Evolutionary conservation across 805 yeast genomes (phyloP).

Genomic region (Kazachstania kunashirensis): DNA sequence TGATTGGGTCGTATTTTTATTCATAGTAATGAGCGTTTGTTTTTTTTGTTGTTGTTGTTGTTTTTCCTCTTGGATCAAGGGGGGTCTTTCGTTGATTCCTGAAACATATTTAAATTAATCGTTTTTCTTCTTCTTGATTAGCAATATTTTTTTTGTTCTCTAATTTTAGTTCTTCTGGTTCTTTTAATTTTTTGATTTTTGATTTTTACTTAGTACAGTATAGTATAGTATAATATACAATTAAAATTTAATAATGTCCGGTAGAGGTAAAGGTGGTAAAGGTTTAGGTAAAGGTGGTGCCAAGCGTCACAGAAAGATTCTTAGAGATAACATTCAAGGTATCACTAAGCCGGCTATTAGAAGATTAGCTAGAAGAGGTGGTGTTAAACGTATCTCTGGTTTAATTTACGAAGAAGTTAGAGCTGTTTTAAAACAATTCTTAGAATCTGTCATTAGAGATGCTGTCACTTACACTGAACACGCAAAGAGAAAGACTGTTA

Average conservation of each 20-base stretch:
- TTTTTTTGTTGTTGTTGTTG: no score
- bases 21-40: no score
- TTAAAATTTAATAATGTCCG: constrained; percentile 53
- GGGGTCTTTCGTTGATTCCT: no score
- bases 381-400: constrained; percentile 82
- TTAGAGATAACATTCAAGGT: constrained; percentile 98
- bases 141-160: no score
- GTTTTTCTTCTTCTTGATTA: no score
- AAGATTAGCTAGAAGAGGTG: constrained; percentile 4
- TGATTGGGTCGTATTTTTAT: no score
- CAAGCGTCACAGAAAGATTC: constrained; percentile 98
- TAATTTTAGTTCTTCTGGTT: no score
- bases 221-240: no score
- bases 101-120: no score
- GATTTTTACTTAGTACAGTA: no score
- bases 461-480: constrained; percentile 98
- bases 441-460: constrained; percentile 94
- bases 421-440: constrained; percentile 88
- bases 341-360: constrained; percentile 72
- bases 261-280: constrained; percentile 99
- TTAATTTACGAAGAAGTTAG: constrained; percentile 97
- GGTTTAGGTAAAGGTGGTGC: constrained; percentile 99
- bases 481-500: constrained; percentile 87
- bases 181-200: no score
- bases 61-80: no score